Evolutionary conservation across 371 early-diverging fungal genomes (phyloP), one percentile per base, ranked within the genome.

Genomic region (Rhizopus microsporus): DNA sequence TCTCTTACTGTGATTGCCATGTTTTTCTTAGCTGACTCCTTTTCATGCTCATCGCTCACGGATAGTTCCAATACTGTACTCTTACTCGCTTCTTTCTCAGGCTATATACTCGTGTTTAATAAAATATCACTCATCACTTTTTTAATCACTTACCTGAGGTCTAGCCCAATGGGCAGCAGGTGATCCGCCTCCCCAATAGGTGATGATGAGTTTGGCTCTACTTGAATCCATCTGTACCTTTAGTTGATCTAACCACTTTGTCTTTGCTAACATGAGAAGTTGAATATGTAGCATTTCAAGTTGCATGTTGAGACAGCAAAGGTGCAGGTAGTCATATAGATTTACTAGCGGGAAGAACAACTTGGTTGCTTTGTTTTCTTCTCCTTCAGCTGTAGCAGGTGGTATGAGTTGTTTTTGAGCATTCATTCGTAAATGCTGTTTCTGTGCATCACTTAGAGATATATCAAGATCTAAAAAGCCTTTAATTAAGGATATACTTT

Each of bases 321-420:
- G 69, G 42, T 90, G 88, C 49, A 88, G 59, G 60, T 85, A 87
- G 62, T 88, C 88, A 57, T 88, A 87, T 35, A 90, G 59, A 34
- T 82, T 82, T 15, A 83, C 78, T 32, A 90, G 75, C 30, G 83
- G 77, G 44, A 80, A 77, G 30, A 74, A 74, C 0, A 72, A 33
- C 7, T 42, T 42, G 34, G 31, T 38, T 48, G 51, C 43, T 39
- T 23, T 60, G 47, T 23, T 12, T 13, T 34, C 13, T 12, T 7
- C 12, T 32, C 52, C 57, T 15, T 17, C 57, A 23, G 63, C 40
- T 54, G 54, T n/a, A 32, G 33, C 13, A 7, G 74, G 72, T 10
- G 82, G 76, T 6, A 74, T 66, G 39, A 85, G 69, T 53, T 80
- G 82, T 54, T 77, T 72, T 50, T 83, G 83, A 23, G 84, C 81